phyloP scores from a whole-genome alignment of 1,139 yeast species.

The Diutina sp. region DNA sequence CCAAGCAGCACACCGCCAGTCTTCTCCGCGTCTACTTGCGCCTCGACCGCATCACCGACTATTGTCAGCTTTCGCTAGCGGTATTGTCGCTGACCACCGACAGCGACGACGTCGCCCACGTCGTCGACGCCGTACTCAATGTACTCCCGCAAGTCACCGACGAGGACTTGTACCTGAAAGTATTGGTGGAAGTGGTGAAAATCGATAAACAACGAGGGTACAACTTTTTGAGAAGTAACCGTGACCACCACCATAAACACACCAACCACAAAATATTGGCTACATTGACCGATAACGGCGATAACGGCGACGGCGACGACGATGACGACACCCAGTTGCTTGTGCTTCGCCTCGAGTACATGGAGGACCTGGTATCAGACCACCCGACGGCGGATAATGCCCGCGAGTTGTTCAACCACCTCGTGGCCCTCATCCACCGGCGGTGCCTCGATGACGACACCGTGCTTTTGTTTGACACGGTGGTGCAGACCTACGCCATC shows the following conservation, averaged over 20 bases:
- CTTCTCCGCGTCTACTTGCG: not conserved
- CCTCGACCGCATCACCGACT: not conserved
- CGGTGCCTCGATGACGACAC: not conserved
- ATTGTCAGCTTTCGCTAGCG: not conserved
- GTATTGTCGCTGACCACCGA: not conserved
- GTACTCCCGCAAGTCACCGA: not conserved
- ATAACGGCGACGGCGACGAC: not conserved
- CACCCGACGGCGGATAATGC: not conserved
- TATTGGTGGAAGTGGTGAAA: not conserved
- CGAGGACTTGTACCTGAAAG: not conserved
- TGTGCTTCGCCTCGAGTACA: not conserved
- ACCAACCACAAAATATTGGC: not conserved
- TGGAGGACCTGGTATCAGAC: not conserved
- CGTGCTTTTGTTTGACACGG: not conserved
- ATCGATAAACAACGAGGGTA: not conserved
- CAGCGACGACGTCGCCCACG: not conserved
- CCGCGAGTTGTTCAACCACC: not conserved
- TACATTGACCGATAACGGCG: not conserved
- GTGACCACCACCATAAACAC: not conserved
- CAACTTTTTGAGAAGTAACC: not conserved
- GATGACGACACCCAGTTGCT: not conserved
- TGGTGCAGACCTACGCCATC: not conserved
- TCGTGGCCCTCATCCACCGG: not conserved
- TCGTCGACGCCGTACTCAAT: not conserved
- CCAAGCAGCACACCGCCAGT: not conserved